phyloP scores from a whole-genome alignment of 2,329 filamentous ascomycete genomes.

The Myriosclerotinia duriaeana region DNA sequence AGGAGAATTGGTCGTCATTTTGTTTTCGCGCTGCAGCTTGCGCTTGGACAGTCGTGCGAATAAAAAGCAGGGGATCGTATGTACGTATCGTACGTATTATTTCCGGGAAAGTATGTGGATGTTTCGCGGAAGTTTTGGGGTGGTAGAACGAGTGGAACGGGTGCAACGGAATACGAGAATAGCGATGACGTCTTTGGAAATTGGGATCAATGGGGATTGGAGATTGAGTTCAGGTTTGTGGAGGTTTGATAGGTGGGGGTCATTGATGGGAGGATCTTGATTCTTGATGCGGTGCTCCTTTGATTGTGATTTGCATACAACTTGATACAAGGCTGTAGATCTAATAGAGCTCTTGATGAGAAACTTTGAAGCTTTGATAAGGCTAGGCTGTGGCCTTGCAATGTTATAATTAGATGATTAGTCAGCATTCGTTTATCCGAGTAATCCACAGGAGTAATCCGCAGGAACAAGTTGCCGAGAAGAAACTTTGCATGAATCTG shows the following conservation, averaged over 20 bases:
- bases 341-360: background rate
- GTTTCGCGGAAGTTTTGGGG: slow-evolving; percentile 5
- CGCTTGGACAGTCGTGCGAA: background rate
- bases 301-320: background rate
- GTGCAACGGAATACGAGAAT: background rate
- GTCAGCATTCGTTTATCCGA: background rate
- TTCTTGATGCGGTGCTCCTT: slow-evolving; percentile 4
- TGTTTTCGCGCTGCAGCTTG: slow-evolving; percentile 9
- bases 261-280: background rate
- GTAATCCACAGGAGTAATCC: background rate
- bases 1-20: slow-evolving; percentile 21
- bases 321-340: background rate
- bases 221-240: background rate
- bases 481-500: slow-evolving; percentile 12
- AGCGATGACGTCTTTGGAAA: slow-evolving; percentile 2
- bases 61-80: too few relatives aligned
- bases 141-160: background rate
- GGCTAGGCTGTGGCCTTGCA: background rate
- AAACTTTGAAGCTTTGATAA: background rate
- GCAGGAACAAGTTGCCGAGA: too few relatives aligned
- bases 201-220: background rate
- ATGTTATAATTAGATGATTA: background rate
- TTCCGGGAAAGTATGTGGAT: background rate
- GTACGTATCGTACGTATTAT: too few relatives aligned
- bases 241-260: slow-evolving; percentile 4